These are phyloP conservation scores for Bertia moriformis DNA, from an alignment of 2,329 filamentous ascomycete genomes.

Conservation along the genomic window DNA sequence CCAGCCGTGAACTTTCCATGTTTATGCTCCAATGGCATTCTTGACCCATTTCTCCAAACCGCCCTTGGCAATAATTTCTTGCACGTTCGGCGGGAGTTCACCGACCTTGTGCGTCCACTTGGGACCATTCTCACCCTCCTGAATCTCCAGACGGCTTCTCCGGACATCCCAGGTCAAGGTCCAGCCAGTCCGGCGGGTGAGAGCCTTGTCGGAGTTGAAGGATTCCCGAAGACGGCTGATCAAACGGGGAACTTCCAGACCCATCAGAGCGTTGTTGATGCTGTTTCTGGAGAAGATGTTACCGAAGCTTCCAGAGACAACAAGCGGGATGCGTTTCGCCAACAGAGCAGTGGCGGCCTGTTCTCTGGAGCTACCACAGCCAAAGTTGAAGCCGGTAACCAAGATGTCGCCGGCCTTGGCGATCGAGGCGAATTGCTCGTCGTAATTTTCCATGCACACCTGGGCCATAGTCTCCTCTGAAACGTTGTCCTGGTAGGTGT, in stretches of 20 bases:
- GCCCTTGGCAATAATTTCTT: constrained; percentile 67
- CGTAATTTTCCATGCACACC: constrained; percentile 92
- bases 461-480: constrained; percentile 66
- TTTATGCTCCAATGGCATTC: constrained; percentile 35
- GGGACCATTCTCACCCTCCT: constrained; percentile 51
- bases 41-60: constrained; percentile 76
- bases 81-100: constrained; percentile 71
- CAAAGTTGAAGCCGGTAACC: constrained; percentile 79
- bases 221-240: constrained; percentile 50
- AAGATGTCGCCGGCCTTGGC: constrained; percentile 64
- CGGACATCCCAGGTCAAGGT: constrained; percentile 68
- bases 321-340: constrained; percentile 65
- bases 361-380: constrained; percentile 67
- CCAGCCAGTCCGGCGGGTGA: constrained; percentile 70
- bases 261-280: constrained; percentile 68
- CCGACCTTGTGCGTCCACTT: constrained; percentile 71
- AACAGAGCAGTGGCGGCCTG: constrained; percentile 80
- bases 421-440: constrained; percentile 49
- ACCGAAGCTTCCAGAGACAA: constrained; percentile 67
- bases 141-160: constrained; percentile 54
- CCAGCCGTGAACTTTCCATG: not conserved
- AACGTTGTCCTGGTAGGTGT: constrained; percentile 82
- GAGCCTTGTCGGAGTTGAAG: constrained; percentile 36
- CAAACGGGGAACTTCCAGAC: constrained; percentile 54
- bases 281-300: constrained; percentile 71